Evolutionary conservation across 2,329 filamentous ascomycete species (phyloP), one percentile per base, ranked within the genome.

Genomic region (Podosphaera xanthii): DNA sequence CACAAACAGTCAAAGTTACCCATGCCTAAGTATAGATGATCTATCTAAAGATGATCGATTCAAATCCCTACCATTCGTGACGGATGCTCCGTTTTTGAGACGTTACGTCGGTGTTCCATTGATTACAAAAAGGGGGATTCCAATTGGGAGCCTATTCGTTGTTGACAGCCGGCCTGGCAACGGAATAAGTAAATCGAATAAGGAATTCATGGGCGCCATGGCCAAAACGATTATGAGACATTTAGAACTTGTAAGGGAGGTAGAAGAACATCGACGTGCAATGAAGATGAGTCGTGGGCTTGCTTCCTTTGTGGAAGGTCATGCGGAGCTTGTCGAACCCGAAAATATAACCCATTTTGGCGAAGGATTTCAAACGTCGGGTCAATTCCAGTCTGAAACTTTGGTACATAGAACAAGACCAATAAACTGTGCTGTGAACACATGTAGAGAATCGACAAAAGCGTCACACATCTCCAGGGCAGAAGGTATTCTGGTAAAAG

Each of bases 91-190:
- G 0, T 64, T 62, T 42, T 53, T 69, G 7, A 64, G 48, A 49
- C 68, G 68, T 34, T 70, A 69, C 59, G 67, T 67, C 10, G 68
- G 67, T 2, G 67, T 68, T 0, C 68, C 68, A 8, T 42, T 70
- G n/a, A 67, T 68, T 2, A 69, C 68, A 4, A 66, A 67, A 36
- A 63, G 64, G 36, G 68, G 68, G 8, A 68, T 69, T 30, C 63
- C 65, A 2, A 80, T 86, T 60, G 83, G 83, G 30, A 77, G 76
- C 34, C 77, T 82, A 58, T 78, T 78, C 59, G 74, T 84, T 3
- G 71, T 82, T 2, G 81, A 84, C 63, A 75, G 77, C 36, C 71
- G 71, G 12, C 74, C 77, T 0, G 75, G 78, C 14, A 62, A 75
- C 57, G 78, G 76, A 0, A 64, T 85, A 5, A 71, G 71, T 4